Evolutionary conservation across 1,284 basidiomycete genomes (phyloP).

Genomic region (Thelephora terrestris): DNA sequence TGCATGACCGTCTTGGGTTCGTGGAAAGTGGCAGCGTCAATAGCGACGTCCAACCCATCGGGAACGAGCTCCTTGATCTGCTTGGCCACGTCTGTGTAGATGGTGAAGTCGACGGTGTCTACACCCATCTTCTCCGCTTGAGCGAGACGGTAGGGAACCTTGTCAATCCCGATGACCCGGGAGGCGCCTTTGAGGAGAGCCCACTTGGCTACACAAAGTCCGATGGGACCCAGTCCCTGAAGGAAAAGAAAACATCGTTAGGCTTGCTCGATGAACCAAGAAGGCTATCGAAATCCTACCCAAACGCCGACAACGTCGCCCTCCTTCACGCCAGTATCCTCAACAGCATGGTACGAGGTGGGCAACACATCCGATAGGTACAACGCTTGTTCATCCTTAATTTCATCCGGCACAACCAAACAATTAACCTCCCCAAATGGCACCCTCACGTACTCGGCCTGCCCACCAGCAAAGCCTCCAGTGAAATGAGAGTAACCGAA

Average conservation of each 20-base stretch:
- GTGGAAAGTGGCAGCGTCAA: constrained; percentile 58
- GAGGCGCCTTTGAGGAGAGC: constrained; percentile 60
- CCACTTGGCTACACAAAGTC: constrained; percentile 51
- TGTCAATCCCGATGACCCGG: constrained; percentile 67
- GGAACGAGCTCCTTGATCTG: constrained; percentile 53
- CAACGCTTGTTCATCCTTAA: constrained; percentile 55
- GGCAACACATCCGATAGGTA: constrained; percentile 66
- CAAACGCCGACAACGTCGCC: constrained; percentile 62
- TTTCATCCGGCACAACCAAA: constrained; percentile 54
- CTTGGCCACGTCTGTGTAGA: constrained; percentile 45
- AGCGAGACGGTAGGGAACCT: constrained; percentile 48
- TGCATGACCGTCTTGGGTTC: constrained; percentile 57
- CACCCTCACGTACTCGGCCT: constrained; percentile 60
- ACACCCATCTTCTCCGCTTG: constrained; percentile 51
- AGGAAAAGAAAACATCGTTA: background rate
- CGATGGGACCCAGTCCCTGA: constrained; percentile 54
- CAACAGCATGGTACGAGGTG: constrained; percentile 65
- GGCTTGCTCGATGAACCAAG: background rate
- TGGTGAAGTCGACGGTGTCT: constrained; percentile 56
- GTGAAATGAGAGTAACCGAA: constrained; percentile 70
- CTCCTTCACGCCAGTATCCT: constrained; percentile 56
- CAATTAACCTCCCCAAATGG: constrained; percentile 66
- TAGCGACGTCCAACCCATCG: constrained; percentile 52
- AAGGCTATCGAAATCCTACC: constrained; percentile 25
- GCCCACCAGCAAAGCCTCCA: constrained; percentile 66